Base-by-base conservation (phyloP, 257 asterid species). In the Craterostigma plantagineum region DNA sequence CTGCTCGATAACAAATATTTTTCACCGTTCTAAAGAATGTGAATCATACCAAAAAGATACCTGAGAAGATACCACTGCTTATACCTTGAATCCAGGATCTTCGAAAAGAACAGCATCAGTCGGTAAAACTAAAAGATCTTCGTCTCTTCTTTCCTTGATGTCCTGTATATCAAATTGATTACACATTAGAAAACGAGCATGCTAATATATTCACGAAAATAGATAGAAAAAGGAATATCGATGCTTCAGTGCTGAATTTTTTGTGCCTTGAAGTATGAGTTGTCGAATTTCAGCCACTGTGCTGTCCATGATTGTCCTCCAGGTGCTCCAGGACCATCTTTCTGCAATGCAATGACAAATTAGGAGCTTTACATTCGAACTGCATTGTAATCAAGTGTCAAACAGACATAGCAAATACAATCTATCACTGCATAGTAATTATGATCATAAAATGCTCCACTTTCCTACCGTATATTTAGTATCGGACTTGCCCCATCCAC, bases 301-400 rank as follows among this genome's bases (percentile, higher is more conserved):
- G 53, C 85, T 7, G 99, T 90, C 99, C 99, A 90, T 36, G 99
- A 90, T 62, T 90, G 94, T 46, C 99, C 99, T 57, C 99, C 95
- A 43, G 99, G 94, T 13, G 75, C 74, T 49, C 99, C 95, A 14
- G 99, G 95, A 47, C 99, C 99, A 38, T 90, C 92, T 75, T 90
- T 90, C 95, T 90, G 86, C 60, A 51, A 63, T 40, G 61, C 55
- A 56, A 40, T 37, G 34, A 46, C 55, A 54, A 41, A 48, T n/a
- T 46, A 35, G 54, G 39, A 18, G 10, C 17, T 40, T n/a, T 2
- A 40, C 13, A 7, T 40, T 3, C 3, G 16, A n/a, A 14, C 16
- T 40, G 15, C 45, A 40, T 11, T 1, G 16, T 11, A 2, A 23
- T 23, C 10, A 40, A 40, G 16, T 14, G 4, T 7, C 16, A 40